A percentile compares a stretch with the other conserved stretches of the same genome.
Conservation (phyloP, 441 rosid genomes). For the Jatropha multifida region DNA sequence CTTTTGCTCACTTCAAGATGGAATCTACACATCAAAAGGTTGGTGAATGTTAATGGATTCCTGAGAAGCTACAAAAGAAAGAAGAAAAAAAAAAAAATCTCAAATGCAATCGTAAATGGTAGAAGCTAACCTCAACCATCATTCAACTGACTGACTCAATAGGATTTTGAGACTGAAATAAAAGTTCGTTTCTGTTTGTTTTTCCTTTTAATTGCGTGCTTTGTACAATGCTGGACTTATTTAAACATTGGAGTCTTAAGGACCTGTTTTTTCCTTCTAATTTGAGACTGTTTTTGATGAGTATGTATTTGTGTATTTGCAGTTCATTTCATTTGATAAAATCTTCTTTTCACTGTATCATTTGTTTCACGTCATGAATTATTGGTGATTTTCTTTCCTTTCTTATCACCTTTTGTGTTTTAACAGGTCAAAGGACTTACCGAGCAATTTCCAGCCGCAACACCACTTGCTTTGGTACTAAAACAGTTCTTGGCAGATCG, state of each 20-base stretch:
- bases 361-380: conserved; percentile 11
- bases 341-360: not conserved
- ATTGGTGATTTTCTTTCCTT: conserved; percentile 14
- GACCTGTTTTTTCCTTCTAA: too few relatives aligned
- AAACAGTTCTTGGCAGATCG: conserved; percentile 99
- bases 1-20: not conserved
- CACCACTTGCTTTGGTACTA: conserved; percentile 94
- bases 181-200: too few relatives aligned
- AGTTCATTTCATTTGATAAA: not conserved
- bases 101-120: too few relatives aligned
- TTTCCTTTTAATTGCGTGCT: too few relatives aligned
- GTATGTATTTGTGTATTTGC: not conserved
- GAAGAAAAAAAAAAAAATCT: too few relatives aligned
- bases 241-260: too few relatives aligned
- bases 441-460: conserved; percentile 92
- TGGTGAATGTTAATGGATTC: not conserved
- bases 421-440: conserved; percentile 86
- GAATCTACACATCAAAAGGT: not conserved
- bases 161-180: too few relatives aligned
- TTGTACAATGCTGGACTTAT: too few relatives aligned
- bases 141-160: not conserved
- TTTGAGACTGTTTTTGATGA: too few relatives aligned
- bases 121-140: not conserved
- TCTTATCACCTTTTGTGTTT: conserved; percentile 23
- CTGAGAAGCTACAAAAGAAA: not conserved